Evolutionary conservation across 2,329 filamentous ascomycete species (phyloP).

Genomic region (Coleophoma eucalyptorum): DNA sequence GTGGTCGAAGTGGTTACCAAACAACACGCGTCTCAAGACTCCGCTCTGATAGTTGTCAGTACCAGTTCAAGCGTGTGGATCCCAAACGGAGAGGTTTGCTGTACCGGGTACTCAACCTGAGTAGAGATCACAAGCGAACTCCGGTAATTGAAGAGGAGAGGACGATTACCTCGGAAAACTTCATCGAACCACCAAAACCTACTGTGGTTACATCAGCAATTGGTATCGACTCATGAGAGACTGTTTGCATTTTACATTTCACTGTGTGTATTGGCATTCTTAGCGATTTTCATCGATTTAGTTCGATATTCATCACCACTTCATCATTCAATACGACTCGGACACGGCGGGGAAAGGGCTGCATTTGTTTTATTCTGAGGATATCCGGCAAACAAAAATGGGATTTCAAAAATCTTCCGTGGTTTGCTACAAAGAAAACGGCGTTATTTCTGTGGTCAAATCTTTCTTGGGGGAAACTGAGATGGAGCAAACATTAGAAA

Average conservation of each 20-base stretch:
- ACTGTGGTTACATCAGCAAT: not conserved
- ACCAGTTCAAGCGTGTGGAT: conserved; percentile 10
- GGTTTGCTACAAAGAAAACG: not conserved
- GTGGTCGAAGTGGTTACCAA: conserved; percentile 8
- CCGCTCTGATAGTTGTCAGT: conserved; percentile 2
- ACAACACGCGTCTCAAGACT: conserved; percentile 11
- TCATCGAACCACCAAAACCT: not conserved
- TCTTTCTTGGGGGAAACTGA: not conserved
- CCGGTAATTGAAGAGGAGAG: not conserved
- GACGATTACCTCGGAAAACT: not conserved
- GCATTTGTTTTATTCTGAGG: not conserved
- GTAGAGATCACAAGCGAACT: conserved; percentile 1
- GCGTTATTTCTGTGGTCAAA: not conserved
- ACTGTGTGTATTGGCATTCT: not conserved
- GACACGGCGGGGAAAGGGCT: not conserved
- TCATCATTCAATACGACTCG: not conserved
- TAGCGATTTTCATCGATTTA: not conserved
- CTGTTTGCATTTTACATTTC: not conserved
- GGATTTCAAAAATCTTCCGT: not conserved
- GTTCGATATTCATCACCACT: not conserved
- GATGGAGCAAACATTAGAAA: not conserved
- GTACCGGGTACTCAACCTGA: conserved; percentile 22
- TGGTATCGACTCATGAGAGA: not conserved
- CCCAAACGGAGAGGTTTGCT: conserved; percentile 22
- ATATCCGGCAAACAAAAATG: not conserved